Base-by-base conservation (phyloP, 2,329 filamentous ascomycete genomes). In the Colletotrichum kahawae region DNA sequence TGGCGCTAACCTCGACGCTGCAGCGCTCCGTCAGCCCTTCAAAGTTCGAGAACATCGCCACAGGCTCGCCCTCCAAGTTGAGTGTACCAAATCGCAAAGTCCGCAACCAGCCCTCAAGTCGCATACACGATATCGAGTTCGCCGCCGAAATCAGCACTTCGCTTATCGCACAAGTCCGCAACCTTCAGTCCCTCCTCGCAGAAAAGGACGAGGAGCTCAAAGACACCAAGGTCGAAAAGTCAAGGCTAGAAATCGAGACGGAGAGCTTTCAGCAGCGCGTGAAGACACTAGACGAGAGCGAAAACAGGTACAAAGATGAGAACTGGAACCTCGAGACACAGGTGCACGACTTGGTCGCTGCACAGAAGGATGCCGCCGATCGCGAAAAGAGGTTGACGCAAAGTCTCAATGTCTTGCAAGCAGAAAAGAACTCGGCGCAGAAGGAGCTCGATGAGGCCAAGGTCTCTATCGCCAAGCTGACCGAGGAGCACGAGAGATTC, bases 91-190 rank as follows among this genome's bases (percentile, higher is more conserved):
- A 95, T 79, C 92, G 96, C 78, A 97, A 96, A 83, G 91, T 97
- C 82, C 92, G 97, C 71, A 98, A 98, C 79, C 96, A 98, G 82
- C 94, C 95, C 3, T 91, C 94, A 12, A 97, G 93, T 82, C 93
- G 96, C 67, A 93, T 98, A 14, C 95, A 98, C 82, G 97, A 99
- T 81, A 98, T 99, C 81, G 95, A 98, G 80, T 98, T 99, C 81
- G 97, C 96, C n/a, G 96, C 97, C 66, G 96, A 99, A 82, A 98
- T 99, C 80, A 98, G 95, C 81, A 98, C 95, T 7, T 98, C 95
- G 3, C 89, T 99, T 67, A 93, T 99, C 67, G 93, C 94, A n/a
- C 97, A 98, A 85, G 94, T 99, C 66, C 93, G 97, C 77, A 95
- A 97, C 82, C 86, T 99, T 70, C 97, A 99, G 83, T 90, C 93